A percentile compares a stretch with the other conserved stretches of the same genome.
Conservation (phyloP, 129 eudicot genomes). For the Tagetes patula region DNA sequence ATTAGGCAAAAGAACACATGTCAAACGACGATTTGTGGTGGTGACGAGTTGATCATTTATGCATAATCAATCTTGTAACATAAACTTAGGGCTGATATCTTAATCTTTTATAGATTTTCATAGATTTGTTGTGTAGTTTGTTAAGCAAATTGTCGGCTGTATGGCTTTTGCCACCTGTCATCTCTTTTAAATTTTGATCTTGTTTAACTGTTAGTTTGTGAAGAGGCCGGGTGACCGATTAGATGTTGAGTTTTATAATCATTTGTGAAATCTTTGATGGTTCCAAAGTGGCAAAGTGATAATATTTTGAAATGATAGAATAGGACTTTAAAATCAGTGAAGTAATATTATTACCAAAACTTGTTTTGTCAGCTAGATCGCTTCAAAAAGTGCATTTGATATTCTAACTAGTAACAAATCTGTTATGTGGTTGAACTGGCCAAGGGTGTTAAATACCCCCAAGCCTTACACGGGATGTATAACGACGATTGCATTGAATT, state of each 20-base stretch:
- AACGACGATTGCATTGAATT: no score
- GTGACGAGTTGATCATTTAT: neutral
- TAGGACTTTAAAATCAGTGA: no score
- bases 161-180: neutral
- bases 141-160: slow-evolving; percentile 22
- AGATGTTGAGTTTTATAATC: neutral
- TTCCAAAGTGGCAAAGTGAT: no score
- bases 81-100: slow-evolving; percentile 13
- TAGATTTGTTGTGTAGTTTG: slow-evolving; percentile 16
- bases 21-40: neutral
- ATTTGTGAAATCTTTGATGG: no score
- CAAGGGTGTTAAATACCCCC: no score
- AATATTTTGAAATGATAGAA: no score
- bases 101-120: slow-evolving; percentile 6
- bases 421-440: no score
- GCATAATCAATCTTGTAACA: slow-evolving; percentile 20
- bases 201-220: neutral
- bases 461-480: no score
- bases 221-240: slow-evolving; percentile 7
- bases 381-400: no score
- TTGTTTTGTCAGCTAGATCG: no score
- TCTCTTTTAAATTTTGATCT: slow-evolving; percentile 23
- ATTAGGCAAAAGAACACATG: slow-evolving; percentile 2
- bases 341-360: no score
- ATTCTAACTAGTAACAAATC: no score